Evolutionary conservation across 2,329 filamentous ascomycete species (phyloP), one percentile per base, ranked within the genome.

Genomic region (Colletotrichum caudatum): DNA sequence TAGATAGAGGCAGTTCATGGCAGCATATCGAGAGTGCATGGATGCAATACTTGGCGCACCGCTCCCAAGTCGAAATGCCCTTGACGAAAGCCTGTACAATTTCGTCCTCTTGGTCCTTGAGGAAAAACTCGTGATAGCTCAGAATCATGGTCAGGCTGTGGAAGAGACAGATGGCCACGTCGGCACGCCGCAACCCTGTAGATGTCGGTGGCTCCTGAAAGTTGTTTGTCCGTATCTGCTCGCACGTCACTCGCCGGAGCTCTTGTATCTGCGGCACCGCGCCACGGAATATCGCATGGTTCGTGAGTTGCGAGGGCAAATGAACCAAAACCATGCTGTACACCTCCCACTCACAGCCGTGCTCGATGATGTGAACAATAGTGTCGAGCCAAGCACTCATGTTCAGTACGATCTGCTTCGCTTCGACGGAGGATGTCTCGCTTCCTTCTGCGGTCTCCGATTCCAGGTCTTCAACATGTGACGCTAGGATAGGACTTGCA

Each of bases 1-100:
- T 93, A 16, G 95, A 95, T 23, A 93, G 87, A 3, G 96, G 95
- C 35, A 98, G 88, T 80, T 99, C 96, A 77, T 98, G 94, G 79
- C 95, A 98, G 83, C 95, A 98, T 72, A 99, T 92, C 0, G 94
- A 95, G 26, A 99, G 85, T 0, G 95, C 95, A 80, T 99, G 95
- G 64, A 99, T 97, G 81, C 96, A 99, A 73, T 91, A 93, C 77
- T 95, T 96, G 26, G 94, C 94, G 66, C 94, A 97, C 74, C 93
- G 89, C 77, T 97, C 94, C 88, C 92, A 94, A 2, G 91, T 90
- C 14, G 92, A 90, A 70, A 98, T 93, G 2, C 95, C 95, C 67
- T 92, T 88, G 75, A 97, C 90, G 78, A 99, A 98, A 0, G 93
- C 90, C 74, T 91, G 91, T 35, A 97, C 94, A 46, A 97, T 91